phyloP scores from a whole-genome alignment of 108 stramenopile species.

The Cyclotella atomus region DNA sequence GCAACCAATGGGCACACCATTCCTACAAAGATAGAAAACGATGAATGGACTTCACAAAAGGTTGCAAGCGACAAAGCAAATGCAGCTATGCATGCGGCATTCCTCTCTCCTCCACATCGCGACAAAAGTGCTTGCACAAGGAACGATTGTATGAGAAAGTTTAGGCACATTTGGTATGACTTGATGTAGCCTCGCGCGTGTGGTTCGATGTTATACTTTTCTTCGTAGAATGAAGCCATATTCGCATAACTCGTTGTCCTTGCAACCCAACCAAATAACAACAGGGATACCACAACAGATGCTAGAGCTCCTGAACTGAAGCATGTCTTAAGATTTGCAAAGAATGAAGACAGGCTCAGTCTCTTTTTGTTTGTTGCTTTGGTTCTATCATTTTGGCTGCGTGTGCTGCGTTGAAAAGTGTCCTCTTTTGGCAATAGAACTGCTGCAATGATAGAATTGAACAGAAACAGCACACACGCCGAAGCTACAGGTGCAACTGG shows the following conservation, averaged over 20 bases:
- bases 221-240: slow-evolving; percentile 80
- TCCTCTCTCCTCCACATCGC: slow-evolving; percentile 57
- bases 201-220: slow-evolving; percentile 76
- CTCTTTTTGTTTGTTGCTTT: slow-evolving; percentile 11
- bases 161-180: slow-evolving; percentile 61
- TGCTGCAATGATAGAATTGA: slow-evolving; percentile 63
- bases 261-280: slow-evolving; percentile 64
- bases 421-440: slow-evolving; percentile 52
- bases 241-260: slow-evolving; percentile 69
- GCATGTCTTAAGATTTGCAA: slow-evolving; percentile 56
- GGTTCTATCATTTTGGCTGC: background rate
- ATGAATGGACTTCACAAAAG: slow-evolving; percentile 41
- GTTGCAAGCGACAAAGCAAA: slow-evolving; percentile 56
- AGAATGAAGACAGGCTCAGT: slow-evolving; percentile 40
- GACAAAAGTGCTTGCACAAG: slow-evolving; percentile 53
- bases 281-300: slow-evolving; percentile 54
- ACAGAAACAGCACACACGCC: slow-evolving; percentile 61
- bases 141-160: slow-evolving; percentile 65
- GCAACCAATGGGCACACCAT: slow-evolving; percentile 61
- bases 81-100: slow-evolving; percentile 50
- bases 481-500: slow-evolving; percentile 56
- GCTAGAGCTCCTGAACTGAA: slow-evolving; percentile 58
- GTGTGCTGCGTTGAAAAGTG: background rate
- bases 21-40: slow-evolving; percentile 49
- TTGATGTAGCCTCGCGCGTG: slow-evolving; percentile 76